These are phyloP conservation scores for Selenicereus undatus DNA, from an alignment of 148 eudicot genomes.

Conservation along the genomic window DNA sequence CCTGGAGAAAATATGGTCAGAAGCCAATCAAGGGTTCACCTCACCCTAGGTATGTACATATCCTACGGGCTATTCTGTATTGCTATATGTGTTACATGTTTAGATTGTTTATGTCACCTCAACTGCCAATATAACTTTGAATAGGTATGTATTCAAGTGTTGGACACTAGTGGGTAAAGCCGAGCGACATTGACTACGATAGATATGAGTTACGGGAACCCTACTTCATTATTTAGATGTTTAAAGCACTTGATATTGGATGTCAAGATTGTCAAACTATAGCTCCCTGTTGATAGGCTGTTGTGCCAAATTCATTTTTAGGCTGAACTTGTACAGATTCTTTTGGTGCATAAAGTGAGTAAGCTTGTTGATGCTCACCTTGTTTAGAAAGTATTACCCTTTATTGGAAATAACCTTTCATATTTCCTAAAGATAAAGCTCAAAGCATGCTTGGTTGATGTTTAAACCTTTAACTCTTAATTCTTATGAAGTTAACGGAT, in stretches of 20 bases:
- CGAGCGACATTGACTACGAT: background rate
- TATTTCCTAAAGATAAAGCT: background rate
- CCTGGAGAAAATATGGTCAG: constrained; percentile 98
- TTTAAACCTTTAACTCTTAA: background rate
- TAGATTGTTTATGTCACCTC: too few relatives aligned
- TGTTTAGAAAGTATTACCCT: constrained; percentile 8
- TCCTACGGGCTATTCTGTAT: constrained; percentile 10
- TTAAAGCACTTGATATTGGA: background rate
- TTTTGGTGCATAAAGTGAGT: constrained; percentile 4
- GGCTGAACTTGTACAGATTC: constrained; percentile 8
- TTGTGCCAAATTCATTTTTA: constrained; percentile 8
- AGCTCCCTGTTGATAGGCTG: background rate
- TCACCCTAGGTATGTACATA: constrained; percentile 75
- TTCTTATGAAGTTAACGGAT: background rate
- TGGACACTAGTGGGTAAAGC: background rate
- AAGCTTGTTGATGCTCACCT: constrained; percentile 9
- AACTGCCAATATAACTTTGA: background rate
- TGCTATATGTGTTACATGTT: background rate
- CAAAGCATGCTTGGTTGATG: background rate
- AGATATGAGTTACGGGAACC: background rate
- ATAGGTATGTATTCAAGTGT: background rate
- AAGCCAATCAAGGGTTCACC: constrained; percentile 99
- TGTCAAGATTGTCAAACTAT: background rate
- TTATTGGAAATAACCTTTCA: constrained; percentile 15
- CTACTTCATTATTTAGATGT: background rate